Percentiles rank a stretch among this genome's conserved stretches.
Conservation (phyloP, 2,329 filamentous ascomycete genomes). For the Elsinoe arachidis region DNA sequence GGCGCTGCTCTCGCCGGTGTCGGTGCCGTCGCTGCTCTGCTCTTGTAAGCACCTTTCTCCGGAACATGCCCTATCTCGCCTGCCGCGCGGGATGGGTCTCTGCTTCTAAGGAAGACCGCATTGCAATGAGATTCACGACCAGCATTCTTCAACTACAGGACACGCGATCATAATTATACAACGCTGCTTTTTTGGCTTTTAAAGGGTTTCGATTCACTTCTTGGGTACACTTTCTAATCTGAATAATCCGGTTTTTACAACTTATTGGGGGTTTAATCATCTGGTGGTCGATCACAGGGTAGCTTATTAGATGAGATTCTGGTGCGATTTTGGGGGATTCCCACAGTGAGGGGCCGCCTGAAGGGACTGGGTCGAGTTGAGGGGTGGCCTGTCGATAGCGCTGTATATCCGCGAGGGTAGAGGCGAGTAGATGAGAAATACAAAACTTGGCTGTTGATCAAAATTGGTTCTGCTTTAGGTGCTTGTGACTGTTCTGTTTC, state of each 20-base stretch:
- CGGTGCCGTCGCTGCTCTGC: slow-evolving; percentile 18
- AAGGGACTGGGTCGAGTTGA: slow-evolving; percentile 12
- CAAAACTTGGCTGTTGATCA: slow-evolving; percentile 9
- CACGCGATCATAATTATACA: neutral
- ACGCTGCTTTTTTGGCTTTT: neutral
- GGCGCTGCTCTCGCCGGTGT: slow-evolving; percentile 15
- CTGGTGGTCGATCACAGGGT: neutral
- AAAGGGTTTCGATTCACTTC: neutral
- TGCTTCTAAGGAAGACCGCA: neutral
- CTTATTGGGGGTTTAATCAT: neutral
- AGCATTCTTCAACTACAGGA: neutral
- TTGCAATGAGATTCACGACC: slow-evolving; percentile 12
- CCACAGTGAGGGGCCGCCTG: neutral
- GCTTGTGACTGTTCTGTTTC: neutral
- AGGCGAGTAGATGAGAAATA: slow-evolving; percentile 11
- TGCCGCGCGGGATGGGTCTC: neutral
- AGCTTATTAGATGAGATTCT: slow-evolving; percentile 2
- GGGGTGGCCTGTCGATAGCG: slow-evolving; percentile 7
- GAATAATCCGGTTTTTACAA: neutral
- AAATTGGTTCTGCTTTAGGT: neutral
- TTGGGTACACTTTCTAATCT: slow-evolving; percentile 7
- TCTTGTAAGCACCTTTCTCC: slow-evolving; percentile 15
- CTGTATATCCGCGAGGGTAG: neutral
- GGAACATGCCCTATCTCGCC: neutral
- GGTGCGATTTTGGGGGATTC: neutral